These are phyloP conservation scores for Penicillium palitans DNA, from an alignment of 2,329 filamentous ascomycete species.

Conservation along the genomic window DNA sequence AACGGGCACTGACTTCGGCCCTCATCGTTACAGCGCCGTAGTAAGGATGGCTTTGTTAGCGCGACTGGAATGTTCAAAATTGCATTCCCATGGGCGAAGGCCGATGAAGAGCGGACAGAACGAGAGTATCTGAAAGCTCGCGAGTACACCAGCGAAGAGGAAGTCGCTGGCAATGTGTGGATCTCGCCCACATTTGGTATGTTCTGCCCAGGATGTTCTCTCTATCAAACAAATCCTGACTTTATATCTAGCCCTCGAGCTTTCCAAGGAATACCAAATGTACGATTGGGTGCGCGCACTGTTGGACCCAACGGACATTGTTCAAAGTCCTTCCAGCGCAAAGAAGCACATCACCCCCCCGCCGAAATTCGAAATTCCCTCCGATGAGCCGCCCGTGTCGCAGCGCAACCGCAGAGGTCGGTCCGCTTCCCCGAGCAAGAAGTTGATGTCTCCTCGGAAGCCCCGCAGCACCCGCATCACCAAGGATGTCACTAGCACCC, in stretches of 20 bases:
- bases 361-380: conserved; percentile 69
- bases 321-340: conserved; percentile 64
- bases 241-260: conserved; percentile 65
- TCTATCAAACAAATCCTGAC: neutral
- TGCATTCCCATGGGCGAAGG: conserved; percentile 64
- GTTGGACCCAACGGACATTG: conserved; percentile 81
- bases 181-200: conserved; percentile 74
- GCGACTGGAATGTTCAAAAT: conserved; percentile 71
- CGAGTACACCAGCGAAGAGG: conserved; percentile 77
- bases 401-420: conserved; percentile 56
- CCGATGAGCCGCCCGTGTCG: conserved; percentile 41
- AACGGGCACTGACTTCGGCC: neutral
- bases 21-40: conserved; percentile 53
- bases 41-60: conserved; percentile 65
- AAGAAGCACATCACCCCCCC: conserved; percentile 77
- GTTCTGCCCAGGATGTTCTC: conserved; percentile 38
- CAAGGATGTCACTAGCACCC: conserved; percentile 50
- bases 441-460: conserved; percentile 55
- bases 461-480: conserved; percentile 50
- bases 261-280: conserved; percentile 87
- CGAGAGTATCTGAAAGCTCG: conserved; percentile 79
- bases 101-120: conserved; percentile 59
- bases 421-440: conserved; percentile 59
- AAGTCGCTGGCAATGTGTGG: conserved; percentile 97
- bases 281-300: conserved; percentile 87